A percentile compares a stretch with the other conserved stretches of the same genome.
Conservation (phyloP, 352 stramenopile genomes). For the Pythium graminicola region DNA sequence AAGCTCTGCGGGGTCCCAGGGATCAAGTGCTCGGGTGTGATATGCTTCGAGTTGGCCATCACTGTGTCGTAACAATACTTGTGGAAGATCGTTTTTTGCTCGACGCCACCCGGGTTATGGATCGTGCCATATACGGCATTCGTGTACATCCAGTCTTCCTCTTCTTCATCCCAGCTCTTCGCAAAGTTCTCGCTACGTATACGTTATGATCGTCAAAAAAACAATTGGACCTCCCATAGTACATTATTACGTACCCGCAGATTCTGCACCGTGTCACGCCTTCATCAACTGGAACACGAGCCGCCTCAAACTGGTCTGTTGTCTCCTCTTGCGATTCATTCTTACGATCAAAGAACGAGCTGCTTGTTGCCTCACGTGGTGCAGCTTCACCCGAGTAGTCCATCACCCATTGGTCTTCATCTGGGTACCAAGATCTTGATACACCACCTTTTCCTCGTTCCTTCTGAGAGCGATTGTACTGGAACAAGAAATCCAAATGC, state of each 20-base stretch:
- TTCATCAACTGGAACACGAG: constrained; percentile 72
- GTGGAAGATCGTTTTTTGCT: constrained; percentile 81
- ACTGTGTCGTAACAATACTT: constrained; percentile 87
- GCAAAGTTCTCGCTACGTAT: constrained; percentile 56
- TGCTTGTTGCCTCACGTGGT: constrained; percentile 65
- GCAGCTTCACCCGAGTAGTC: constrained; percentile 60
- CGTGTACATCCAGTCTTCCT: constrained; percentile 89
- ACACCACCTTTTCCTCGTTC: constrained; percentile 76
- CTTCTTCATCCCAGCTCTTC: constrained; percentile 84
- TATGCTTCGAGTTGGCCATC: constrained; percentile 74
- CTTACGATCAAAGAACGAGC: constrained; percentile 68
- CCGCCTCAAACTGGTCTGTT: constrained; percentile 57
- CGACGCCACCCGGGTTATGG: constrained; percentile 36
- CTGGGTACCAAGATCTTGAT: constrained; percentile 76
- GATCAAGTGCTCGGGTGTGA: constrained; percentile 68
- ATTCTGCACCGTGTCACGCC: constrained; percentile 76
- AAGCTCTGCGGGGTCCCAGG: constrained; percentile 34
- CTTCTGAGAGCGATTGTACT: constrained; percentile 78
- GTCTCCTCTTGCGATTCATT: constrained; percentile 40
- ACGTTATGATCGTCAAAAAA: not conserved
- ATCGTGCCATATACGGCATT: constrained; percentile 78
- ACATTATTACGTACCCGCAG: too few species aligned
- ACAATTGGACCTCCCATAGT: too few species aligned
- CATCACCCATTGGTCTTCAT: constrained; percentile 74
- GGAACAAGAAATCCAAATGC: constrained; percentile 82